phyloP scores from a whole-genome alignment of 2,329 filamentous ascomycete genomes.

The Fusarium sp. region DNA sequence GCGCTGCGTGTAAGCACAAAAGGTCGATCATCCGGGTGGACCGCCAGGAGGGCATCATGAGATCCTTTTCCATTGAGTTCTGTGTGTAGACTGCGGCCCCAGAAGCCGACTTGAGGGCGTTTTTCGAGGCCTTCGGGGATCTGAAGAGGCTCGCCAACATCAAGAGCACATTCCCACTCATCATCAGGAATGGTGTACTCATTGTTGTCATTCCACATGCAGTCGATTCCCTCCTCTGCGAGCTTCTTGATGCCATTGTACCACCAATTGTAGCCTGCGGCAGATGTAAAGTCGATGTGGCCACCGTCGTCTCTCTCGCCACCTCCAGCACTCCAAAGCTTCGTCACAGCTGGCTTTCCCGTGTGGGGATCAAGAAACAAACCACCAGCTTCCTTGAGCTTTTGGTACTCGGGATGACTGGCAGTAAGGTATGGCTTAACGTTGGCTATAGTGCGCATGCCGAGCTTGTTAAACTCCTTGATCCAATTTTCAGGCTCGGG shows the following conservation, averaged over 20 bases:
- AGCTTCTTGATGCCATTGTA: constrained; percentile 75
- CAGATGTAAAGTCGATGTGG: constrained; percentile 81
- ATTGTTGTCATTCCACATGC: constrained; percentile 86
- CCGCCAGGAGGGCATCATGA: constrained; percentile 74
- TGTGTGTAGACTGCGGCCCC: constrained; percentile 78
- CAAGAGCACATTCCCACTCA: constrained; percentile 73
- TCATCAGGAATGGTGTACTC: constrained; percentile 79
- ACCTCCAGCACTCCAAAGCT: constrained; percentile 80
- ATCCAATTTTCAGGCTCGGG: constrained; percentile 77
- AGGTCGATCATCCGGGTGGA: constrained; percentile 71
- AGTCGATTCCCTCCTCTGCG: constrained; percentile 75
- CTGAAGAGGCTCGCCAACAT: constrained; percentile 54
- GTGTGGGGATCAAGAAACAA: constrained; percentile 75
- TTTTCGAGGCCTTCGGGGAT: constrained; percentile 55
- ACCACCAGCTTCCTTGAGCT: constrained; percentile 69
- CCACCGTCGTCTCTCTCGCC: constrained; percentile 79
- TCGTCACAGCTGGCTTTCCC: constrained; percentile 67
- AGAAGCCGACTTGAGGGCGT: constrained; percentile 72
- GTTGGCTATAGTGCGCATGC: constrained; percentile 78
- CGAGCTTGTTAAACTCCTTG: constrained; percentile 71
- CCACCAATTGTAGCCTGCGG: constrained; percentile 79
- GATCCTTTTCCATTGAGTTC: constrained; percentile 81
- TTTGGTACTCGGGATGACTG: constrained; percentile 76
- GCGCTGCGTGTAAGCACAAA: constrained; percentile 80
- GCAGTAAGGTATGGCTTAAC: constrained; percentile 80